Percentiles rank a stretch among this genome's conserved stretches.
These are phyloP conservation scores for Exophiala lecanii-corni DNA, from an alignment of 2,329 filamentous ascomycete species.

Conservation along the genomic window DNA sequence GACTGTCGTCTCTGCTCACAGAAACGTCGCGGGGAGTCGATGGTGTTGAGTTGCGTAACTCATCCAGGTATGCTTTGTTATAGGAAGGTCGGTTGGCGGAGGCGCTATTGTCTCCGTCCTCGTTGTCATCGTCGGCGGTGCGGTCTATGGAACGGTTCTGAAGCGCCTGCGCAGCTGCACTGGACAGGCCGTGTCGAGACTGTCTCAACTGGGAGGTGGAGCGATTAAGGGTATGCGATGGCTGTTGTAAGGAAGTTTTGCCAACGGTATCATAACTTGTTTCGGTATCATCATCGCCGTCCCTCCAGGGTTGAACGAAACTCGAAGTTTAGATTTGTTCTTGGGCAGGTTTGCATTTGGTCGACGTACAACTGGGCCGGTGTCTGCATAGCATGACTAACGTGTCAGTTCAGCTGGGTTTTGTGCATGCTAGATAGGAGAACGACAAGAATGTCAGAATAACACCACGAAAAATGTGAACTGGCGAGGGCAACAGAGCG, in stretches of 20 bases:
- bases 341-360: conserved; percentile 50
- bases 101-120: conserved; percentile 40
- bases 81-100: conserved; percentile 61
- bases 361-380: conserved; percentile 49
- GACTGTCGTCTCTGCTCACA: conserved; percentile 29
- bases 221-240: too few relatives aligned
- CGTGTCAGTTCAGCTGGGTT: conserved; percentile 29
- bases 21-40: conserved; percentile 67
- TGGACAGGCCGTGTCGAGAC: conserved; percentile 17
- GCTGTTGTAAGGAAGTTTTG: too few relatives aligned
- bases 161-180: conserved; percentile 1
- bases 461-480: conserved; percentile 18
- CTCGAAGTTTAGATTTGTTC: conserved; percentile 68
- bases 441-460: conserved; percentile 1
- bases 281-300: conserved; percentile 46
- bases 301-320: conserved; percentile 70
- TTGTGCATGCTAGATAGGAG: conserved; percentile 9
- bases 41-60: conserved; percentile 80
- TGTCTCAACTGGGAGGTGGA: conserved; percentile 4
- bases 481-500: background rate
- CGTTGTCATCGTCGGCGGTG: conserved; percentile 41
- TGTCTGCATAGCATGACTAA: conserved; percentile 32
- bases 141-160: conserved; percentile 8
- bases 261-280: background rate
- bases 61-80: conserved; percentile 78